Conservation (phyloP, 2,329 filamentous ascomycete genomes). For the Truncatella angustata region DNA sequence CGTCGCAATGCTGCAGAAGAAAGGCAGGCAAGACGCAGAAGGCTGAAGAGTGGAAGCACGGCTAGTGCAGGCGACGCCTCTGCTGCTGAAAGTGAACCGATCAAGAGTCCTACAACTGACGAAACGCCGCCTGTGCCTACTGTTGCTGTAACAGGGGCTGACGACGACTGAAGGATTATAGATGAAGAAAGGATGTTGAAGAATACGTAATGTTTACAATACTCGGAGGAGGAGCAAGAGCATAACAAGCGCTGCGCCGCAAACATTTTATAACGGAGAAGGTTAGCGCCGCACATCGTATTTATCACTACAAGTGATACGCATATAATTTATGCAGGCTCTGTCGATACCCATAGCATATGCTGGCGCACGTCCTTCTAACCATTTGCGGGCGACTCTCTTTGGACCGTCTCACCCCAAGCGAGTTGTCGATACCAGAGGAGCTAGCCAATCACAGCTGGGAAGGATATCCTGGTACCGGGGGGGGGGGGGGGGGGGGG, state of each 20-base stretch:
- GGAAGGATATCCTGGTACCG: too few species aligned
- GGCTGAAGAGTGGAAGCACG: slow-evolving; percentile 27
- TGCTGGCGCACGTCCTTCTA: too few species aligned
- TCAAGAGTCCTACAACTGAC: slow-evolving; percentile 19
- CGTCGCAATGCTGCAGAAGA: slow-evolving; percentile 50
- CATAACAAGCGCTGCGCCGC: neutral
- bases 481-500: too few species aligned
- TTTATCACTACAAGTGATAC: neutral
- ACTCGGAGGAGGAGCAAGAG: neutral
- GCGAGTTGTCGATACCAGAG: too few species aligned
- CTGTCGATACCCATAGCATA: too few species aligned
- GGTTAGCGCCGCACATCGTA: neutral
- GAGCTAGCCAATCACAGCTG: too few species aligned
- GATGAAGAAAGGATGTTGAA: slow-evolving; percentile 8
- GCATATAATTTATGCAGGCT: neutral
- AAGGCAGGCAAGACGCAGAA: slow-evolving; percentile 28
- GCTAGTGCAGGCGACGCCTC: slow-evolving; percentile 18
- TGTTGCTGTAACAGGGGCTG: slow-evolving; percentile 11
- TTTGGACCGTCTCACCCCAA: too few species aligned
- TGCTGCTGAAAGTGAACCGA: slow-evolving; percentile 14
- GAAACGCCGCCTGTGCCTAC: slow-evolving; percentile 17
- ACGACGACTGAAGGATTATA: slow-evolving; percentile 17
- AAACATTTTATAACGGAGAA: neutral
- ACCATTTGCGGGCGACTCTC: too few species aligned
- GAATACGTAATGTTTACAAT: slow-evolving; percentile 22